These are phyloP conservation scores for Yarrowia sp. DNA, from an alignment of 805 yeast species.

Conservation along the genomic window DNA sequence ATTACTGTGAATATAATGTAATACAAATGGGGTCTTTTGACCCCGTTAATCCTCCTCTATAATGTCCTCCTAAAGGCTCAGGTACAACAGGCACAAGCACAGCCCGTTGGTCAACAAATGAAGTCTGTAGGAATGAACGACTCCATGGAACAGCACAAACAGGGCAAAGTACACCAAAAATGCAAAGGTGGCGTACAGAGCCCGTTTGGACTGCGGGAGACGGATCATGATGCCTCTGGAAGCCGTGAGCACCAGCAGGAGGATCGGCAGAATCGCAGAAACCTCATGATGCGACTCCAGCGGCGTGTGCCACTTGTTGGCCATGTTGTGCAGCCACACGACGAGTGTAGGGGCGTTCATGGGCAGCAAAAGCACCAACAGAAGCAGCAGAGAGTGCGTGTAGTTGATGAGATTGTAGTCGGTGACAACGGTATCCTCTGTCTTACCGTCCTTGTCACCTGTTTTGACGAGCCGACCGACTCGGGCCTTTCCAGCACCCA, in stretches of 20 bases:
- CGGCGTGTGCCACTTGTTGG: slow-evolving; percentile 81
- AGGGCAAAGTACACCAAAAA: slow-evolving; percentile 62
- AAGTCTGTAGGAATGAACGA: slow-evolving; percentile 82
- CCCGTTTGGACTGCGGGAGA: slow-evolving; percentile 32
- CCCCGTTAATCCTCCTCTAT: background rate
- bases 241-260: slow-evolving; percentile 64
- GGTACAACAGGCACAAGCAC: slow-evolving; percentile 42
- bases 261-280: slow-evolving; percentile 77
- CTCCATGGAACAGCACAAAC: slow-evolving; percentile 75
- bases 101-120: slow-evolving; percentile 76
- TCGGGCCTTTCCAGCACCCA: slow-evolving; percentile 53
- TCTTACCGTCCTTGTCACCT: background rate
- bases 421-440: background rate
- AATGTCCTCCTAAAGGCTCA: background rate
- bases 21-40: background rate
- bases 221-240: slow-evolving; percentile 59
- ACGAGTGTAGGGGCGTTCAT: slow-evolving; percentile 77
- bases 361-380: slow-evolving; percentile 81
- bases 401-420: slow-evolving; percentile 53
- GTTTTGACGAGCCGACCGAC: background rate
- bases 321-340: slow-evolving; percentile 81
- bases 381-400: slow-evolving; percentile 64
- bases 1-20: slow-evolving; percentile 4
- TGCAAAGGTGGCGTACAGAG: slow-evolving; percentile 48
- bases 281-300: slow-evolving; percentile 87